A percentile compares a stretch with the other conserved stretches of the same genome.
phyloP scores from a whole-genome alignment of 352 stramenopile genomes.

The Pythium vanterpoolii region DNA sequence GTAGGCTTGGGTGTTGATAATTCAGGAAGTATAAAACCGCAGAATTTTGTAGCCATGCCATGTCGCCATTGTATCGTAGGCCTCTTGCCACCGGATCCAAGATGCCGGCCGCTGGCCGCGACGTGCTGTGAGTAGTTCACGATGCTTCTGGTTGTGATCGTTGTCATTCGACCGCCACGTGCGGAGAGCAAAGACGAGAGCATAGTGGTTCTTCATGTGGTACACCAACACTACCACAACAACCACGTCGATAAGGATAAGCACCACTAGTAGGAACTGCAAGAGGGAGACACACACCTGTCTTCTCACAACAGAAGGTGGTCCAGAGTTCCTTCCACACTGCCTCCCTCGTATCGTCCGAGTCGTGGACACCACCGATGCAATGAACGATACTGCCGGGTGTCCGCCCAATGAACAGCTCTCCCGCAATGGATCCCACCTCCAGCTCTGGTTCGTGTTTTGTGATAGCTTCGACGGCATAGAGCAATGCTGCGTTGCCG shows the following conservation, averaged over 20 bases:
- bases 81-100: conserved; percentile 62
- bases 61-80: conserved; percentile 42
- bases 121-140: conserved; percentile 56
- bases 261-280: background rate
- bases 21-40: conserved; percentile 14
- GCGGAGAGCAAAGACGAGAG: conserved; percentile 61
- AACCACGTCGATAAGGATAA: background rate
- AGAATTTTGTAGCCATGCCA: conserved; percentile 73
- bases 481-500: conserved; percentile 57
- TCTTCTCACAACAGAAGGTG: conserved; percentile 8
- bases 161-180: conserved; percentile 30
- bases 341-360: background rate
- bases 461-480: conserved; percentile 23
- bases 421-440: background rate
- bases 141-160: conserved; percentile 1
- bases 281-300: background rate
- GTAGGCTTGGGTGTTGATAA: conserved; percentile 1
- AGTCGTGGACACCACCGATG: conserved; percentile 11
- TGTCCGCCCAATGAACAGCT: conserved; percentile 7
- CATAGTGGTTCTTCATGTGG: conserved; percentile 84
- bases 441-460: background rate
- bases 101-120: conserved; percentile 54
- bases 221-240: conserved; percentile 34
- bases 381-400: background rate
- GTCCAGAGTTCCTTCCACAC: conserved; percentile 25